Evolutionary conservation across 768 basidiomycete species (phyloP).

Genomic region (Atractiella rhizophila): DNA sequence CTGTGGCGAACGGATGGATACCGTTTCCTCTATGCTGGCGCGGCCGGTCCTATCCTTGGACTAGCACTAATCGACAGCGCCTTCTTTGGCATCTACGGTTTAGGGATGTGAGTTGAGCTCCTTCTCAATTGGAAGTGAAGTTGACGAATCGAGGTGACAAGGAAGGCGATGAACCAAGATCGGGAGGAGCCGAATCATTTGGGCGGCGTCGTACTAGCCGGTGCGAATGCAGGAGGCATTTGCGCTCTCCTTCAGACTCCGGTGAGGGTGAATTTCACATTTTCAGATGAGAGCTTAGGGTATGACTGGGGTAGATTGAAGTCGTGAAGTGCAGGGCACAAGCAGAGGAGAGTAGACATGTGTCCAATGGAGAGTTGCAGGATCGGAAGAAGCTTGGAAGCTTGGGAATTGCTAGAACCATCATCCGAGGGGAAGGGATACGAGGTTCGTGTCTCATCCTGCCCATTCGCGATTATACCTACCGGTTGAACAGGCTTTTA

Average conservation of each 20-base stretch:
- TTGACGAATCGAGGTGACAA: not conserved
- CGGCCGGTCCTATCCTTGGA: conserved; percentile 12
- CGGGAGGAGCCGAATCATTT: conserved; percentile 10
- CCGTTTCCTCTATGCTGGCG: conserved; percentile 12
- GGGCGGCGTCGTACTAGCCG: conserved; percentile 3
- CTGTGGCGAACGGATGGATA: conserved; percentile 10
- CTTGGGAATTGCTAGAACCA: conserved; percentile 9
- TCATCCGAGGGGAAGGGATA: conserved; percentile 9
- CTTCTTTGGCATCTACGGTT: conserved; percentile 13
- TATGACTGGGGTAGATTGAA: conserved; percentile 12
- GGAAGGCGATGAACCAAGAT: conserved; percentile 8
- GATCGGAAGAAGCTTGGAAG: conserved; percentile 9
- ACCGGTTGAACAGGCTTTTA: conserved; percentile 13
- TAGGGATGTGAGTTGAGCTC: conserved; percentile 7
- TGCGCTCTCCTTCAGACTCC: conserved; percentile 12
- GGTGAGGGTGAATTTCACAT: not conserved
- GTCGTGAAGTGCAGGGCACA: conserved; percentile 14
- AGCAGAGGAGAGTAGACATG: conserved; percentile 4
- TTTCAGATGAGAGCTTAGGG: not conserved
- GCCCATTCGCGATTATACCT: too few species aligned
- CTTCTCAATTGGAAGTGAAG: too few species aligned
- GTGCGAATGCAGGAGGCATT: conserved; percentile 7
- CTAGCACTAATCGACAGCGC: conserved; percentile 13
- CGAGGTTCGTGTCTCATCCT: too few species aligned
- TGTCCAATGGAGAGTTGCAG: too few species aligned